Conservation (phyloP, 768 basidiomycete genomes). For the Butyriboletus loyo region DNA sequence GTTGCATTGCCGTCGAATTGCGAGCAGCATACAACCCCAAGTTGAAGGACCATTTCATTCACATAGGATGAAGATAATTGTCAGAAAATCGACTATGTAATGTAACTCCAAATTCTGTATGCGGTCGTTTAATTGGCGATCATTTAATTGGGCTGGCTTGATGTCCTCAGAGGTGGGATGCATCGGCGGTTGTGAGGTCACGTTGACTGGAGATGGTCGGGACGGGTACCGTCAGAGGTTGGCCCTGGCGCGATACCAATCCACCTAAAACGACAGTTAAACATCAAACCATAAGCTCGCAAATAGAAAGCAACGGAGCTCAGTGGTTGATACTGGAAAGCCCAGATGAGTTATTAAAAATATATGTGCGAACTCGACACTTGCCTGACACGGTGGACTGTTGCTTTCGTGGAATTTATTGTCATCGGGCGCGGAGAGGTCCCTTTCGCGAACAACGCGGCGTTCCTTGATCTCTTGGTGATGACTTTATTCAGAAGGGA, state of each 20-base stretch:
- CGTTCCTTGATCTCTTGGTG: background rate
- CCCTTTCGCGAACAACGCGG: rapidly evolving
- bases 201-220: background rate
- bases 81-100: background rate
- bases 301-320: conserved; percentile 3
- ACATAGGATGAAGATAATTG: background rate
- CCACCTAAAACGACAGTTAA: conserved; percentile 6
- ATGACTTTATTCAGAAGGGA: conserved; percentile 6
- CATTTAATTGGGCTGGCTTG: background rate
- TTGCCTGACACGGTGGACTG: conserved; percentile 17
- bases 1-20: background rate
- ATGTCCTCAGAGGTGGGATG: background rate
- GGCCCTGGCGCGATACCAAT: conserved; percentile 16
- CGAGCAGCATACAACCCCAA: too few species aligned
- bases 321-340: conserved; percentile 17
- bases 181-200: background rate
- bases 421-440: background rate
- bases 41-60: too few species aligned
- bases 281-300: background rate
- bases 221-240: background rate
- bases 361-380: background rate
- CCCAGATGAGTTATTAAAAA: background rate
- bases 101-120: conserved; percentile 6
- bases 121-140: background rate
- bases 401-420: conserved; percentile 20